Percentiles rank a stretch among this genome's conserved stretches.
Evolutionary conservation across 202 grass and related monocot genomes (phyloP).

Genomic region (Panicum hallii): DNA sequence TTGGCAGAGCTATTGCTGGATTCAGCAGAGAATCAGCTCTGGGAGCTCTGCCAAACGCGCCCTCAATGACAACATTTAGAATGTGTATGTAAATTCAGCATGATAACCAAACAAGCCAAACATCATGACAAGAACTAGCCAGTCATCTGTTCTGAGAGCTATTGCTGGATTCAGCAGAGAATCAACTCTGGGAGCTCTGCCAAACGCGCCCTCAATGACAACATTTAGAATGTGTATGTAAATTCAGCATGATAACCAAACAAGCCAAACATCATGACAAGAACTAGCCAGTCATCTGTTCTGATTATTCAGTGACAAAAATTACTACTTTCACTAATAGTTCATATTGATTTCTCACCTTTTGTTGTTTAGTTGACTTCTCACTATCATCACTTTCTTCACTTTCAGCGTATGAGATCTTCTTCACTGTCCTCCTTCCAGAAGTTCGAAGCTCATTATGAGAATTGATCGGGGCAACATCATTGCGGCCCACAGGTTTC

Average conservation of each 20-base stretch:
- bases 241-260: not conserved
- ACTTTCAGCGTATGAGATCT: slow-evolving; percentile 98
- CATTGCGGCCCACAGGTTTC: slow-evolving; percentile 54
- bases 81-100: not conserved
- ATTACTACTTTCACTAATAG: slow-evolving; percentile 23
- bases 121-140: not conserved
- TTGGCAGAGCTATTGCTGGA: too few species aligned
- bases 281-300: slow-evolving; percentile 4
- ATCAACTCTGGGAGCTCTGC: too few species aligned
- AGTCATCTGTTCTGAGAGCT: slow-evolving; percentile 6
- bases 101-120: not conserved
- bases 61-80: slow-evolving; percentile 10
- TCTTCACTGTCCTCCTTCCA: slow-evolving; percentile 76
- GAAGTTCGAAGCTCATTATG: slow-evolving; percentile 81
- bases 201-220: not conserved
- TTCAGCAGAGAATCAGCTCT: too few species aligned
- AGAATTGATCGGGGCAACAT: slow-evolving; percentile 39
- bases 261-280: not conserved
- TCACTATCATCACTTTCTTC: slow-evolving; percentile 90
- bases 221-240: not conserved
- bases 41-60: too few species aligned
- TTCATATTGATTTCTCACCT: slow-evolving; percentile 51
- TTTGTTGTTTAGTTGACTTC: slow-evolving; percentile 76
- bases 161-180: too few species aligned
- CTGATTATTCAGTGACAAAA: slow-evolving; percentile 6